Conservation (phyloP, 1,284 basidiomycete genomes). For the Marasmius tenuissimus region DNA sequence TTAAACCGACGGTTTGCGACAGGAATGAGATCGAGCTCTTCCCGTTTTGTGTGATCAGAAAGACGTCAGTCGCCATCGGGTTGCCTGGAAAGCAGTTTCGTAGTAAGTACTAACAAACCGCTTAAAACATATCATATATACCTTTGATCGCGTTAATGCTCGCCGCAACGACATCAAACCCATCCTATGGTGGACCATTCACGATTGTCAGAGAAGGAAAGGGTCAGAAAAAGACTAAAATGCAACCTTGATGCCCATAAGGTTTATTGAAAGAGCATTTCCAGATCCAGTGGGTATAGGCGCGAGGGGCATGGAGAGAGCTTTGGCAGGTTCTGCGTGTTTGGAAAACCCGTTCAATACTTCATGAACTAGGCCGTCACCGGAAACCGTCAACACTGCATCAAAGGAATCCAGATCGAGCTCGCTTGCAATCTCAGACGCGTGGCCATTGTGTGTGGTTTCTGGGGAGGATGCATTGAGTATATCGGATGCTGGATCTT, state of each 20-base stretch:
- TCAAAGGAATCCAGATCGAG: constrained; percentile 66
- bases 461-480: constrained; percentile 38
- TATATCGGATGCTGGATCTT: constrained; percentile 3
- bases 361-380: constrained; percentile 90
- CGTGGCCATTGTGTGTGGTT: constrained; percentile 76
- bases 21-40: constrained; percentile 85
- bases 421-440: constrained; percentile 64
- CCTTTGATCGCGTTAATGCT: constrained; percentile 90
- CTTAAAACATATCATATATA: constrained; percentile 19
- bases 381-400: constrained; percentile 82
- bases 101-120: constrained; percentile 6
- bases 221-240: neutral
- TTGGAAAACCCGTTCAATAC: constrained; percentile 89
- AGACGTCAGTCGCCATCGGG: constrained; percentile 79
- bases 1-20: constrained; percentile 84
- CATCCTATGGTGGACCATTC: constrained; percentile 46
- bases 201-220: neutral
- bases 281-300: constrained; percentile 90
- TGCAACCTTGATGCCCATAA: constrained; percentile 64
- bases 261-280: constrained; percentile 78
- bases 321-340: constrained; percentile 66
- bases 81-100: constrained; percentile 45
- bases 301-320: constrained; percentile 76
- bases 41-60: constrained; percentile 73
- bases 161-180: constrained; percentile 73